Base-by-base conservation (phyloP, 73 alveolate genomes). In the Symbiodinium pilosum region DNA sequence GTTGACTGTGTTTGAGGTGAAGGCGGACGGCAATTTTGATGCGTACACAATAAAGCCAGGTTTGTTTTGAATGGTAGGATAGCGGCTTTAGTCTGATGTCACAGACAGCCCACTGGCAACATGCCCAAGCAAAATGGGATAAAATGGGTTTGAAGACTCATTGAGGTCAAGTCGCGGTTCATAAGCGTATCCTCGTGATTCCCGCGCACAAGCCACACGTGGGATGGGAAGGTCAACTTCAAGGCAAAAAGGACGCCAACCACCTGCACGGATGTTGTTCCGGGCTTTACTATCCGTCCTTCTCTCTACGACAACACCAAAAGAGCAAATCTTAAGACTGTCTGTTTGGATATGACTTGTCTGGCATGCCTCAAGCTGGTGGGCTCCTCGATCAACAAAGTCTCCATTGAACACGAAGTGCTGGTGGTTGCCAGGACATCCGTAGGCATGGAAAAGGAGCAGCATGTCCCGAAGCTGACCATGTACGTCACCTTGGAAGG, bases 381-480 rank as follows among this genome's bases (percentile, higher is more conserved):
- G 97, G 34, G 97, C 97, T 6, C 97, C 97, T 2, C 97, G 97
- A 40, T 91, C 97, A 2, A 91, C 97, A 41, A 91, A 91, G 52
- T 91, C 97, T 21, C 97, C 97, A 28, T 91, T 91, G 77, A 91
- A 91, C 30, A 91, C 97, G 38, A 68, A 64, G 81, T 52, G 30
- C 30, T 38, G 87, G 34, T 85, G 54, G 7, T 73, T 4, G 20
- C 52, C 87, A 3, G 87, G 97, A 28, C 39, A 24, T 30, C 97
- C 86, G 24, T 14, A 91, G 77, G 87, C 87, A 30, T 69, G 97
- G 87, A 91, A 71, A 42, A 91, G 75, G 11, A 91, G 75, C 77
- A 91, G 88, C 88, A 91, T 24, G 43, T 91, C 97, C 12, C 97
- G 97, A 21, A 91, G 97, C 97, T 91, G 97, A 51, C 97, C 97